Evolutionary conservation across 306 rosid species (phyloP).

Genomic region (Coriaria nepalensis): DNA sequence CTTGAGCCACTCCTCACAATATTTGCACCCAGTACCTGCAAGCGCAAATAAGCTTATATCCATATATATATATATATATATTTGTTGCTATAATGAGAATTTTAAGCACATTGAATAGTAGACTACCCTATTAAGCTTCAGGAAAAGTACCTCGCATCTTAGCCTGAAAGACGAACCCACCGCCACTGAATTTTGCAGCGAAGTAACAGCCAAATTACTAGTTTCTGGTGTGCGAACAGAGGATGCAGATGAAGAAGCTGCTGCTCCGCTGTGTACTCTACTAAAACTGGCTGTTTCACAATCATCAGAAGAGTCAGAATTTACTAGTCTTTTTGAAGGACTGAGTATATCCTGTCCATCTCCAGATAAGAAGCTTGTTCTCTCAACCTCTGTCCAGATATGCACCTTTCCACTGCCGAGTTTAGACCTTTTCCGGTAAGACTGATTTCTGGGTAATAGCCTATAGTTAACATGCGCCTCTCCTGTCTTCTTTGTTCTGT

Average conservation of each 20-base stretch:
- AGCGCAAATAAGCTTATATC: slow-evolving; percentile 21
- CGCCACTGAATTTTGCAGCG: slow-evolving; percentile 45
- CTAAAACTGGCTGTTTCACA: slow-evolving; percentile 48
- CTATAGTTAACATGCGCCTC: slow-evolving; percentile 40
- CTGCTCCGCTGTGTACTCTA: slow-evolving; percentile 73
- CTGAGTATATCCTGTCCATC: slow-evolving; percentile 89
- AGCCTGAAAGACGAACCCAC: slow-evolving; percentile 70
- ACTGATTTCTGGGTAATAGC: slow-evolving; percentile 32
- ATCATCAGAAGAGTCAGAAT: slow-evolving; percentile 60
- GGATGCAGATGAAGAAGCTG: slow-evolving; percentile 69
- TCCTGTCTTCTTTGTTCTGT: slow-evolving; percentile 33
- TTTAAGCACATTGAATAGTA: slow-evolving; percentile 12
- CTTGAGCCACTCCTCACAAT: slow-evolving; percentile 90
- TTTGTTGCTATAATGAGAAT: no score
- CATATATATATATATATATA: slow-evolving; percentile 14
- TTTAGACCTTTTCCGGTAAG: slow-evolving; percentile 57
- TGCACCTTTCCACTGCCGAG: slow-evolving; percentile 32
- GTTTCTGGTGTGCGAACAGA: slow-evolving; percentile 31
- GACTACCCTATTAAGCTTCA: slow-evolving; percentile 8
- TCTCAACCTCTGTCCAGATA: slow-evolving; percentile 88
- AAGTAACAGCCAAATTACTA: slow-evolving; percentile 26
- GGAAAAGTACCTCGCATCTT: slow-evolving; percentile 80
- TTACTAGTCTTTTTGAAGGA: slow-evolving; percentile 30
- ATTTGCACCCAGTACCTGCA: slow-evolving; percentile 95
- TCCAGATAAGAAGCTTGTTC: slow-evolving; percentile 85